These are phyloP conservation scores for Yamadazyma sp. DNA, from an alignment of 805 yeast species.

Conservation along the genomic window DNA sequence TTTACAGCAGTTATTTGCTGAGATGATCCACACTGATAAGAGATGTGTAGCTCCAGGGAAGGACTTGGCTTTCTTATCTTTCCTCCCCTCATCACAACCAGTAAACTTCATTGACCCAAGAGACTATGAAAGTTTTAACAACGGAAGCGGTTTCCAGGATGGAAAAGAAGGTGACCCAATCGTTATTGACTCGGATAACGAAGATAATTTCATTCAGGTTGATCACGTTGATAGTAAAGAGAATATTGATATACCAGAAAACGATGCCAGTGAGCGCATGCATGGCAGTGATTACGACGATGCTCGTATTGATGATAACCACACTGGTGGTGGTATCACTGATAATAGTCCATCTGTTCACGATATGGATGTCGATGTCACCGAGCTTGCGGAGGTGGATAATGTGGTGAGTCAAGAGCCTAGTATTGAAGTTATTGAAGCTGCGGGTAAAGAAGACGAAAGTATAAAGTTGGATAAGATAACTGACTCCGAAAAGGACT, in stretches of 20 bases:
- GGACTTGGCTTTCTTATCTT: constrained; percentile 85
- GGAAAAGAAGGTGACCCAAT: constrained; percentile 12
- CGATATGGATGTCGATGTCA: too few species aligned
- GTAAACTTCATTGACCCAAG: constrained; percentile 40
- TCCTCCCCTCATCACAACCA: constrained; percentile 66
- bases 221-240: too few species aligned
- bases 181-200: constrained; percentile 15
- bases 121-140: background rate
- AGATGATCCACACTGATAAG: constrained; percentile 61
- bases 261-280: too few species aligned
- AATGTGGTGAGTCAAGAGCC: too few species aligned
- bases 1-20: constrained; percentile 64
- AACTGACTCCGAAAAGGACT: background rate
- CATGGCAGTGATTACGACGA: too few species aligned
- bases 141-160: too few species aligned
- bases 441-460: background rate
- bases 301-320: too few species aligned
- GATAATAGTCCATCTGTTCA: too few species aligned
- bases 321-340: too few species aligned
- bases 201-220: background rate
- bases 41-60: constrained; percentile 77
- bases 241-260: too few species aligned
- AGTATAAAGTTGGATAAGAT: background rate
- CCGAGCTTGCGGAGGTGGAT: too few species aligned
- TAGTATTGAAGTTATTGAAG: background rate